These are phyloP conservation scores for Aspergillus sp. DNA, from an alignment of 2,329 filamentous ascomycete genomes.

Conservation along the genomic window DNA sequence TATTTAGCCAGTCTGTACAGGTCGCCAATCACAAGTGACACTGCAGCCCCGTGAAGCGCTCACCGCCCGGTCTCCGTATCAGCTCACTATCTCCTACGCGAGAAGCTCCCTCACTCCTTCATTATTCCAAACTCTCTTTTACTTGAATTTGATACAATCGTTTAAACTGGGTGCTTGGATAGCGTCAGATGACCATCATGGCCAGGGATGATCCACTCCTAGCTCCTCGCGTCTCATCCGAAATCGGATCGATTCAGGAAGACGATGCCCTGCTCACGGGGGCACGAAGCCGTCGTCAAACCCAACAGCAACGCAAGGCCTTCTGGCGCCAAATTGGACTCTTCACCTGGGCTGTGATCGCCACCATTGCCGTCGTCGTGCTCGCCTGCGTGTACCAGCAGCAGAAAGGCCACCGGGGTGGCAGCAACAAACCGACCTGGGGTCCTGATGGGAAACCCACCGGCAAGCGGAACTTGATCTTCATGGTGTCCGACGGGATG, in stretches of 20 bases:
- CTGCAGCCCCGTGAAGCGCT: background rate
- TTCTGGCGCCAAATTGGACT: constrained; percentile 66
- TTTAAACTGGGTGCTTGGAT: no score
- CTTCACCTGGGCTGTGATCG: constrained; percentile 74
- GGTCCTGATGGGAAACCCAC: constrained; percentile 36
- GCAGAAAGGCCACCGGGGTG: constrained; percentile 37
- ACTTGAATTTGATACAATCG: no score
- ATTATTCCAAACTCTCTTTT: background rate
- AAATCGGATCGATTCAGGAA: constrained; percentile 50
- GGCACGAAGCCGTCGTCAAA: constrained; percentile 31
- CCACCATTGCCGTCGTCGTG: constrained; percentile 69
- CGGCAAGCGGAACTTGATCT: constrained; percentile 85
- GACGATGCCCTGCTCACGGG: constrained; percentile 57
- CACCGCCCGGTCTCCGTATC: background rate
- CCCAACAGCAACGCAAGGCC: constrained; percentile 39
- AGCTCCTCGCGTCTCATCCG: constrained; percentile 47
- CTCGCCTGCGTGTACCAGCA: constrained; percentile 75
- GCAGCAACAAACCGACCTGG: constrained; percentile 25
- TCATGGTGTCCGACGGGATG: constrained; percentile 99
- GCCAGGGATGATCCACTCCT: constrained; percentile 44
- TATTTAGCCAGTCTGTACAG: background rate
- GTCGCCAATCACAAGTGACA: background rate
- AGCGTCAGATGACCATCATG: background rate
- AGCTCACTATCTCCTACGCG: background rate
- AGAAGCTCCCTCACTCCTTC: background rate